Base-by-base conservation (phyloP, 177 flowering plant genomes). In the Vitis hybrid region DNA sequence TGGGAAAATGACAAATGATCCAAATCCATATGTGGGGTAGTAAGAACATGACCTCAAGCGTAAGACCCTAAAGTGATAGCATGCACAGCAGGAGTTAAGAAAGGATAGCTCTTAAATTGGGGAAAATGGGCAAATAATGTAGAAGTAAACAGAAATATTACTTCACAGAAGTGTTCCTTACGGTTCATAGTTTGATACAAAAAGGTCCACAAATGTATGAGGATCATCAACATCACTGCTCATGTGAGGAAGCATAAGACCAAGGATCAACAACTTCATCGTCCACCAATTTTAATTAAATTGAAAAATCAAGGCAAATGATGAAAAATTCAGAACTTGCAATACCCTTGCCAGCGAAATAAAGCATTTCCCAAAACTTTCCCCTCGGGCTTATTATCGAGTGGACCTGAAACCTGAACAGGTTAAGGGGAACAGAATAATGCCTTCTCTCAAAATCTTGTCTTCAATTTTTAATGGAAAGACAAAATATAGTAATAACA, bases 301-400 rank as follows among this genome's bases (percentile, higher is more conserved):
- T 60, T 12, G 17, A 17, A 59, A 10, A 17, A n/a, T 18, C 11
- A 38, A 4, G 3, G 31, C 5, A 50, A 28, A 9, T 31, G 6
- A 65, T 31, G 9, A 8, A 38, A 17, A 51, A 17, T 44, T 8
- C 22, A 5, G 18, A 19, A 2, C 17, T 38, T 47, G 17, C 60
- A 70, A 53, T 73, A 95, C 98, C 97, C 88, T 83, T 92, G 99
- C 99, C 97, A 95, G 65, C 98, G 92, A 76, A 95, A 92, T 38
- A 81, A 64, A 38, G 98, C 99, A 83, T 90, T 85, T 70, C 91
- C 92, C 8, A 76, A 70, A 64, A 95, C 62, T 10, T 77, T 82
- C 66, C 88, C 93, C 12, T 84, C 88, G 2, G 89, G 75, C 52
- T 85, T 89, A 59, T 81, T 83, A 77, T 90, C 87, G 76, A 92